These are phyloP conservation scores for Neurospora tetraspora DNA, from an alignment of 495 filamentous ascomycete genomes.

Conservation along the genomic window DNA sequence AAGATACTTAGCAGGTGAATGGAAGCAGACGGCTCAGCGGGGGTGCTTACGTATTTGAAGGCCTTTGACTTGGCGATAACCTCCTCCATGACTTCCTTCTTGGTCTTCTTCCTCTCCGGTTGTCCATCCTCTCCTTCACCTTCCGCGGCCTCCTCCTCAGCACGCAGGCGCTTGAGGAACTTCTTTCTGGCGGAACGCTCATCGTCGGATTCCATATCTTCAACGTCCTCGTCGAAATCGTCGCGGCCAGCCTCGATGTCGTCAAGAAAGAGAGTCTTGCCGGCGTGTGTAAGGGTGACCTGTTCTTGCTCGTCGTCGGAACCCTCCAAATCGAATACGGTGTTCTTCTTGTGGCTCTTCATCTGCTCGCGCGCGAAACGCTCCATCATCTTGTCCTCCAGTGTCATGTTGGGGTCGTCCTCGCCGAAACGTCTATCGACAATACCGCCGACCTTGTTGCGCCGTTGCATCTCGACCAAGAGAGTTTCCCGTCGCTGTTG, in stretches of 20 bases:
- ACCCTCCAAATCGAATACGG: slow-evolving; percentile 85
- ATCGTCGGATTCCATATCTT: slow-evolving; percentile 44
- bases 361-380: slow-evolving; percentile 81
- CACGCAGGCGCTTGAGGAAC: slow-evolving; percentile 49
- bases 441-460: slow-evolving; percentile 86
- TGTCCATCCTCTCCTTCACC: slow-evolving; percentile 41
- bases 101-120: slow-evolving; percentile 79
- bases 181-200: slow-evolving; percentile 38
- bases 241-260: slow-evolving; percentile 35
- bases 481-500: slow-evolving; percentile 64
- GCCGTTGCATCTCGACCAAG: slow-evolving; percentile 71
- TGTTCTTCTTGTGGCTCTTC: slow-evolving; percentile 55
- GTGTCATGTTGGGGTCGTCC: slow-evolving; percentile 84
- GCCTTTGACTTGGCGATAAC: slow-evolving; percentile 95
- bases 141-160: slow-evolving; percentile 29
- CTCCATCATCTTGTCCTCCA: slow-evolving; percentile 86
- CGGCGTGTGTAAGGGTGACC: slow-evolving; percentile 64
- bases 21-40: not conserved
- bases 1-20: not conserved
- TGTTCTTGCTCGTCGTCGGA: slow-evolving; percentile 58
- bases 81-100: slow-evolving; percentile 93
- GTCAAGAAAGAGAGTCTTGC: slow-evolving; percentile 50
- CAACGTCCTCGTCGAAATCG: slow-evolving; percentile 61
- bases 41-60: slow-evolving; percentile 65
- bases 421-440: slow-evolving; percentile 92